Percentiles rank a stretch among this genome's conserved stretches.
phyloP scores from a whole-genome alignment of 805 yeast genomes.

The Priceomyces medius region DNA sequence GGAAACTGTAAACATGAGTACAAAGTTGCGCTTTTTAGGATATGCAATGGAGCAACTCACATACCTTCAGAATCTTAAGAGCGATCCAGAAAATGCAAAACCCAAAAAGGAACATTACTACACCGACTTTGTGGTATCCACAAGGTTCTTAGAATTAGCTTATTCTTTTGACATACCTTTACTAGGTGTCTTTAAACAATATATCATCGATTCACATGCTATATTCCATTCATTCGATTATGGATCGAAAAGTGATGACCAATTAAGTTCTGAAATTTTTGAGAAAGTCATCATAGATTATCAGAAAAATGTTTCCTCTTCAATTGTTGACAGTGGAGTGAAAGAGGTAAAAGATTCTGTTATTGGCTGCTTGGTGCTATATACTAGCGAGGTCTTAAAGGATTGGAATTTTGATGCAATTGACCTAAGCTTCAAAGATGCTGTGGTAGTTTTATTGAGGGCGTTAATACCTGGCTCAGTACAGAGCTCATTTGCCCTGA shows the following conservation, averaged over 20 bases:
- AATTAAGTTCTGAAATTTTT: conserved; percentile 38
- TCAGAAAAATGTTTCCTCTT: conserved; percentile 31
- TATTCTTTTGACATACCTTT: conserved; percentile 67
- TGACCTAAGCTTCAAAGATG: conserved; percentile 19
- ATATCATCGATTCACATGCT: conserved; percentile 35
- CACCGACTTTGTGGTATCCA: conserved; percentile 19
- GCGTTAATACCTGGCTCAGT: conserved; percentile 37
- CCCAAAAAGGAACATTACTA: neutral
- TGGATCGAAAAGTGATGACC: conserved; percentile 19
- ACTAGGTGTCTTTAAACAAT: conserved; percentile 34
- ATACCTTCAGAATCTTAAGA: conserved; percentile 16
- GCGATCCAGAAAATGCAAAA: neutral
- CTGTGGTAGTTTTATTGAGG: conserved; percentile 25
- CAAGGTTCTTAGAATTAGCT: conserved; percentile 42
- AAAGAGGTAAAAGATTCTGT: conserved; percentile 28
- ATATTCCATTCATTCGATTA: conserved; percentile 39
- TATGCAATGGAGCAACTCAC: conserved; percentile 23
- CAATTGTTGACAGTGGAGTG: conserved; percentile 25
- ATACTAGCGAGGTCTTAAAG: conserved; percentile 16
- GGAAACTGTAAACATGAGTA: conserved; percentile 43
- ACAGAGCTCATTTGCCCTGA: conserved; percentile 19
- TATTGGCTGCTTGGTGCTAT: conserved; percentile 25
- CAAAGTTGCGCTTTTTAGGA: conserved; percentile 17
- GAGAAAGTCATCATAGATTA: conserved; percentile 40
- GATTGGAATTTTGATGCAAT: conserved; percentile 15